Base-by-base conservation (phyloP, 805 yeast species). In the Wickerhamomyces canadensis region DNA sequence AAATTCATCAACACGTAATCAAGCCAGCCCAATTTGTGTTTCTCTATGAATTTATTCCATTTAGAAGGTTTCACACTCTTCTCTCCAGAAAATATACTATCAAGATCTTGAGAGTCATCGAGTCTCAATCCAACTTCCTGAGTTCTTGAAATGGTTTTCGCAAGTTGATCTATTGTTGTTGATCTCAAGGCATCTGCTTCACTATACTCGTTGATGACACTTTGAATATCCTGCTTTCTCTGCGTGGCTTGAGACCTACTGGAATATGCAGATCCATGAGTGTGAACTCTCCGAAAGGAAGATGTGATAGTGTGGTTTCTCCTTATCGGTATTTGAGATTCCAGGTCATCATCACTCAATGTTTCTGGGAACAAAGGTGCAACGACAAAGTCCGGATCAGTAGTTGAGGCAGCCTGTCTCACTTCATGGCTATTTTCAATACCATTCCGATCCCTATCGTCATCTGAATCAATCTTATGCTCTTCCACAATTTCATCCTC, bases 1-100 rank as follows among this genome's bases (percentile, higher is more conserved):
- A 80, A 75, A 55, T 80, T 83, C 36, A 73, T 63, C 7, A 61
- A 22, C 16, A 67, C 39, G 47, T 58, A 67, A 4, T 53, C 54
- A 4, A 66, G 36, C 62, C 62, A 63, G 3, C 58, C 58, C 5
- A 66, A 42, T 11, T 51, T 52, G 33, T 52, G 40, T 21, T 45
- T 51, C 9, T 41, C 33, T 16, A 60, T 47, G 34, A 64, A 61
- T 13, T 31, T 29, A 9, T 44, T 34, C 17, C 46, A 35, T 18
- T 41, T 52, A 1, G 43, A 18, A 15, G 19, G 35, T 24, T 27
- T 31, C 12, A 27, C 14, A n/a, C n/a, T 16, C 13, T 12, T 13
- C 12, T 33, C 10, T 21, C 10, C 23, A 18, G n/a, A 6, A 6
- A n/a, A 11, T 15, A 23, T 18, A 17, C 22, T 18, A 28, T 27